Conservation (phyloP, 352 stramenopile species). For the Pythium insidiosum region DNA sequence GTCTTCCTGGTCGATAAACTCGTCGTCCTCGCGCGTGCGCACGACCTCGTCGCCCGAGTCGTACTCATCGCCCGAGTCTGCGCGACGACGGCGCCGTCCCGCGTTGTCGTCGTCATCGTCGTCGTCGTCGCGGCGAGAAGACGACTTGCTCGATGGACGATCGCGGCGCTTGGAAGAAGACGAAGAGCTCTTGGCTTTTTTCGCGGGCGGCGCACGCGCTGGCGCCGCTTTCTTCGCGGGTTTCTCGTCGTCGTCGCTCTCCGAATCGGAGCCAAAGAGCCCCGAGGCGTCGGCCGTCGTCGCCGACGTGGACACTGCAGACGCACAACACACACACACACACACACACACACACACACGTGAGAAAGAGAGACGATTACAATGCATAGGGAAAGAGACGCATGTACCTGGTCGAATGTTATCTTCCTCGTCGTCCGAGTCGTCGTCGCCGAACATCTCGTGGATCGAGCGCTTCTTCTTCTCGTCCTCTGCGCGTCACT, state of each 20-base stretch:
- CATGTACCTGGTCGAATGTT: conserved; percentile 37
- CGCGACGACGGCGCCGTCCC: too few relatives aligned
- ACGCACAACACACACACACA: too few relatives aligned
- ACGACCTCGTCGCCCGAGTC: conserved; percentile 75
- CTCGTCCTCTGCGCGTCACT: conserved; percentile 65
- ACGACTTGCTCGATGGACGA: not conserved
- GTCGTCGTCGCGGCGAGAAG: too few relatives aligned
- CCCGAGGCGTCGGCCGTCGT: conserved; percentile 67
- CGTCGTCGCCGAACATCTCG: conserved; percentile 83
- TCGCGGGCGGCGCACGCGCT: conserved; percentile 22
- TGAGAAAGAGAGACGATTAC: too few relatives aligned
- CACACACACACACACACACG: not conserved
- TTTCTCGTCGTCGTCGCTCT: conserved; percentile 75
- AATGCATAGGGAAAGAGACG: too few relatives aligned
- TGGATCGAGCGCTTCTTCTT: conserved; percentile 83
- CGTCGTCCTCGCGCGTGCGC: conserved; percentile 73
- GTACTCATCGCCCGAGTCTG: conserved; percentile 55
- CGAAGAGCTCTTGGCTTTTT: conserved; percentile 32
- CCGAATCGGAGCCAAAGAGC: conserved; percentile 82
- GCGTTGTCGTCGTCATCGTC: too few relatives aligned
- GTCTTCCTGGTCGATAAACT: conserved; percentile 86
- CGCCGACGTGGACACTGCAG: conserved; percentile 25
- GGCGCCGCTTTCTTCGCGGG: conserved; percentile 23
- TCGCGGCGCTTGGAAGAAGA: conserved; percentile 7
- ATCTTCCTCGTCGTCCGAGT: conserved; percentile 64